phyloP scores from a whole-genome alignment of 345 rosid genomes.

The Noccaea caerulescens region DNA sequence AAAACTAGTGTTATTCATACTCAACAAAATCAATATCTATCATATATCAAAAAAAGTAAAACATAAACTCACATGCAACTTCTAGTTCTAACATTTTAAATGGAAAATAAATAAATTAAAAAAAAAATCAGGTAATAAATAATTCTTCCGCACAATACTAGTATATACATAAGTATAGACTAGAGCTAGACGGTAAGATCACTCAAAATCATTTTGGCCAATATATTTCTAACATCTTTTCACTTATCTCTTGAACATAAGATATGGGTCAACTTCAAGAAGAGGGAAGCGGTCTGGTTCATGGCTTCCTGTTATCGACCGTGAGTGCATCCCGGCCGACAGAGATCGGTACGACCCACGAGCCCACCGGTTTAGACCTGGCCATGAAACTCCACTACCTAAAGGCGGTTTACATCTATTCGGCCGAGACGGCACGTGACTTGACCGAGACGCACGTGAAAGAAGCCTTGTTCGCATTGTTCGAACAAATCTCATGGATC shows the following conservation, averaged over 20 bases:
- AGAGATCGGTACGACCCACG: constrained; percentile 50
- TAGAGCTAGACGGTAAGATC: not conserved
- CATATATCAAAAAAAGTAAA: no score
- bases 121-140: no score
- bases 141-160: no score
- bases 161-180: no score
- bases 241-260: not conserved
- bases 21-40: no score
- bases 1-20: no score
- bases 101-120: no score
- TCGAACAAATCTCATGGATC: constrained; percentile 47
- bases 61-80: no score
- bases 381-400: constrained; percentile 90
- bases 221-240: not conserved
- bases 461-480: constrained; percentile 55
- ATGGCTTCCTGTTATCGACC: constrained; percentile 58
- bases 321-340: constrained; percentile 58
- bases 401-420: constrained; percentile 59
- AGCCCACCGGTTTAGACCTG: constrained; percentile 57
- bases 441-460: constrained; percentile 51
- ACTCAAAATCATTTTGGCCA: not conserved
- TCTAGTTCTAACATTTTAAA: no score
- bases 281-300: constrained; percentile 40
- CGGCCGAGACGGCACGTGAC: constrained; percentile 50
- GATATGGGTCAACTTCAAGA: constrained; percentile 34